phyloP scores from a whole-genome alignment of 2,329 filamentous ascomycete genomes.

The Fusarium chlamydosporum region DNA sequence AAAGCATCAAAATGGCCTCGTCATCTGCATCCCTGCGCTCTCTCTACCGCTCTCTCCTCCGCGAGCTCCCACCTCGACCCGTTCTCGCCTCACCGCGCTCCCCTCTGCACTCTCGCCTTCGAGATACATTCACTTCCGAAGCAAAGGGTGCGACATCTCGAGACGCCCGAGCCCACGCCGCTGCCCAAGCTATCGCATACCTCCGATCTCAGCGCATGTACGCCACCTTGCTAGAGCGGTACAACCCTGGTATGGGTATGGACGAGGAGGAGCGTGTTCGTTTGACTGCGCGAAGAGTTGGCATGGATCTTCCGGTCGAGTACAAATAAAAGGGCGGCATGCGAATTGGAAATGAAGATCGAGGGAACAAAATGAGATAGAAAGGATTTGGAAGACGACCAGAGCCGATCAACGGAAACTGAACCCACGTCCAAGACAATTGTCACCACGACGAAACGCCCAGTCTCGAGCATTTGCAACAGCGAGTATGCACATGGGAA shows the following conservation, averaged over 20 bases:
- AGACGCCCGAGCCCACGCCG: conserved; percentile 55
- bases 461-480: background rate
- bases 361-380: background rate
- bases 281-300: conserved; percentile 87
- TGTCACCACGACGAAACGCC: background rate
- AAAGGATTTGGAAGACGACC: background rate
- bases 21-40: conserved; percentile 72
- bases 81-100: conserved; percentile 71
- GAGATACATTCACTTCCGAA: conserved; percentile 54
- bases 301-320: conserved; percentile 86
- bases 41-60: conserved; percentile 88
- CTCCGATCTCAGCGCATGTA: conserved; percentile 89
- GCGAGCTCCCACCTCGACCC: conserved; percentile 84
- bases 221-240: conserved; percentile 84
- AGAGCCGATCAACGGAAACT: background rate
- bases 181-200: conserved; percentile 85
- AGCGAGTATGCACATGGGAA: background rate
- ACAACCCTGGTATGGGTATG: conserved; percentile 94
- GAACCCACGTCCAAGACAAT: background rate
- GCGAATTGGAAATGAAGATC: background rate
- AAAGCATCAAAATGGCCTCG: conserved; percentile 51
- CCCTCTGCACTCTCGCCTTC: conserved; percentile 56
- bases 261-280: conserved; percentile 86
- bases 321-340: conserved; percentile 50
- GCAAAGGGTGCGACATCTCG: conserved; percentile 68